These are phyloP conservation scores for Boletus rubroflammeus DNA, from an alignment of 768 basidiomycete genomes.

Conservation along the genomic window DNA sequence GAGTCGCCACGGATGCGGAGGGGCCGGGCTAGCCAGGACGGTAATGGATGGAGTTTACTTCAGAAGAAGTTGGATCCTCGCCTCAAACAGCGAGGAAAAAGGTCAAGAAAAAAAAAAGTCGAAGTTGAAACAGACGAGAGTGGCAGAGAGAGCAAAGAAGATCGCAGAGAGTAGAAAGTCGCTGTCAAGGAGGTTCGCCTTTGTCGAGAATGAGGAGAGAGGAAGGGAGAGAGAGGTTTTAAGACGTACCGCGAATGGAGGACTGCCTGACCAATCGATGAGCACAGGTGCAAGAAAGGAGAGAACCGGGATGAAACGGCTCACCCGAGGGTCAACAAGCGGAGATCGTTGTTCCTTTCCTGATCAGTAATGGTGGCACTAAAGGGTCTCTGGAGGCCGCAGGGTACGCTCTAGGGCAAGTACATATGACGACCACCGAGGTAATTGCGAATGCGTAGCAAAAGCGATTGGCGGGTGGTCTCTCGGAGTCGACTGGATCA, in stretches of 20 bases:
- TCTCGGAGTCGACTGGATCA: conserved; percentile 7
- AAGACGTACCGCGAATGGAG: conserved; percentile 64
- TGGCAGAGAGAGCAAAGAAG: conserved; percentile 10
- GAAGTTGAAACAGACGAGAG: conserved; percentile 1
- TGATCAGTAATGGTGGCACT: conserved; percentile 70
- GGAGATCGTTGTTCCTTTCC: conserved; percentile 74
- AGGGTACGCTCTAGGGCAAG: conserved; percentile 18
- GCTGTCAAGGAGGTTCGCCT: conserved; percentile 82
- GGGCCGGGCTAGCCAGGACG: conserved; percentile 62
- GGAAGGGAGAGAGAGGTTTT: conserved; percentile 3
- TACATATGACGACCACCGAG: conserved; percentile 22
- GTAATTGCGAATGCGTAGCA: conserved; percentile 15
- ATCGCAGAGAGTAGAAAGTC: conserved; percentile 3
- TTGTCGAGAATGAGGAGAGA: conserved; percentile 21
- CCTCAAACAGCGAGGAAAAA: conserved; percentile 66
- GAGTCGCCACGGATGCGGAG: conserved; percentile 68
- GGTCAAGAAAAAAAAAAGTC: conserved; percentile 35
- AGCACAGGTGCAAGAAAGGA: conserved; percentile 15
- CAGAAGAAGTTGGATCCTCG: conserved; percentile 69
- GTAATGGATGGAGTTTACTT: conserved; percentile 42
- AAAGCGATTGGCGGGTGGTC: conserved; percentile 22
- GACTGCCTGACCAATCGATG: conserved; percentile 56
- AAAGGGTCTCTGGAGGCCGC: conserved; percentile 39
- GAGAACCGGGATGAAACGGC: conserved; percentile 31
- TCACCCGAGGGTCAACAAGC: conserved; percentile 76